Evolutionary conservation across 2,329 filamentous ascomycete species (phyloP).

Genomic region (Penicillium sp.): DNA sequence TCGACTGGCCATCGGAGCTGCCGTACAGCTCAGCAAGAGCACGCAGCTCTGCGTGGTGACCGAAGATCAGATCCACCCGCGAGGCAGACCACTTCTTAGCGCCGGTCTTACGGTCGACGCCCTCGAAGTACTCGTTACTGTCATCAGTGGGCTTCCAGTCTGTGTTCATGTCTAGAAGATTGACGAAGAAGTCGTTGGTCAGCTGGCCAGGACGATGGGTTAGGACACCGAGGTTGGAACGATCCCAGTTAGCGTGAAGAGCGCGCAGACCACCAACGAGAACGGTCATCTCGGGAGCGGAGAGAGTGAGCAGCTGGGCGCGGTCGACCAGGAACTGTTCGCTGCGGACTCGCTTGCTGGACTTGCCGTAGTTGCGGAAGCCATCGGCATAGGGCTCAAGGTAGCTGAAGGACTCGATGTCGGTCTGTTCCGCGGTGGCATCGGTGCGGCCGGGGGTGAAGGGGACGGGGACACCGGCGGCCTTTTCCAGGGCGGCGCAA

Average conservation of each 20-base stretch:
- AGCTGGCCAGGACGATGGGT: slow-evolving; percentile 63
- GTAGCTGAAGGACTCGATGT: slow-evolving; percentile 57
- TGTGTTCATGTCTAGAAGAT: slow-evolving; percentile 64
- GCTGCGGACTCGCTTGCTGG: slow-evolving; percentile 55
- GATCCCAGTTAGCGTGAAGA: slow-evolving; percentile 66
- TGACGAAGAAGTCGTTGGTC: slow-evolving; percentile 78
- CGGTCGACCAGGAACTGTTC: slow-evolving; percentile 69
- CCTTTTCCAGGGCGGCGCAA: slow-evolving; percentile 66
- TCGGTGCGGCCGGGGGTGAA: slow-evolving; percentile 70
- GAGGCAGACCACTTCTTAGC: slow-evolving; percentile 64
- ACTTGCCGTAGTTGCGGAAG: slow-evolving; percentile 73
- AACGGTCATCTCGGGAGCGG: slow-evolving; percentile 65
- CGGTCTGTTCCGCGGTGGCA: slow-evolving; percentile 66
- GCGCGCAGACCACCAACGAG: slow-evolving; percentile 67
- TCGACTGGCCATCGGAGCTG: slow-evolving; percentile 53
- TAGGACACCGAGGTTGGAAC: slow-evolving; percentile 61
- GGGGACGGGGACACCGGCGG: slow-evolving; percentile 59
- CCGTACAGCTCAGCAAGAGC: slow-evolving; percentile 67
- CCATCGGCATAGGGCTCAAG: slow-evolving; percentile 67
- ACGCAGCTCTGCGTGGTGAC: slow-evolving; percentile 68
- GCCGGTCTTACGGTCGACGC: slow-evolving; percentile 60
- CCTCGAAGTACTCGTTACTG: slow-evolving; percentile 57
- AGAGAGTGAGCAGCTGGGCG: slow-evolving; percentile 64
- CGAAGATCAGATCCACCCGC: slow-evolving; percentile 65
- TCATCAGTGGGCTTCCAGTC: slow-evolving; percentile 56